phyloP scores from a whole-genome alignment of 2,329 filamentous ascomycete genomes.

The Hyphodiscus sp. region DNA sequence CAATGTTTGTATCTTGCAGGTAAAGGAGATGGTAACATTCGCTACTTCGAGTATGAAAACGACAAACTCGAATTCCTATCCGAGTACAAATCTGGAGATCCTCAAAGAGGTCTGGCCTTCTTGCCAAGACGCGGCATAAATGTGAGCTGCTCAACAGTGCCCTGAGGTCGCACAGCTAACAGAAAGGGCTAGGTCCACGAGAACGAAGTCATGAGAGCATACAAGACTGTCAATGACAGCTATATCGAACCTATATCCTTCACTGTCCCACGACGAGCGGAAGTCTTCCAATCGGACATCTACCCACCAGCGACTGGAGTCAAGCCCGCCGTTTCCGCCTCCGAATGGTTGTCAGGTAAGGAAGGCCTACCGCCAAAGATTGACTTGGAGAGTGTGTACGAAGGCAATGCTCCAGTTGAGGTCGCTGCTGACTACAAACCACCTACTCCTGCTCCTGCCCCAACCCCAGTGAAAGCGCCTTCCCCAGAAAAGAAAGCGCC shows the following conservation, averaged over 20 bases:
- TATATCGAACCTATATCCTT: conserved; percentile 98
- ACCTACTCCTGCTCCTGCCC: conserved; percentile 37
- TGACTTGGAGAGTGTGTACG: conserved; percentile 86
- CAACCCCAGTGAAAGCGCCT: conserved; percentile 37
- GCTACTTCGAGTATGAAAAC: conserved; percentile 97
- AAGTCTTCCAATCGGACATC: conserved; percentile 95
- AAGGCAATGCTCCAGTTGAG: conserved; percentile 74
- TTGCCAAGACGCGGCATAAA: conserved; percentile 93
- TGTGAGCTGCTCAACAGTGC: conserved; percentile 38
- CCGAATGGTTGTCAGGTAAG: conserved; percentile 85
- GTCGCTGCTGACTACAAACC: conserved; percentile 64
- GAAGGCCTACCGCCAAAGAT: conserved; percentile 82
- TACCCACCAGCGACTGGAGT: conserved; percentile 78
- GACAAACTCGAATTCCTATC: conserved; percentile 98
- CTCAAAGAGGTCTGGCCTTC: conserved; percentile 91
- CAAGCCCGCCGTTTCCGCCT: conserved; percentile 71
- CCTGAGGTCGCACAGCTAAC: conserved; percentile 11
- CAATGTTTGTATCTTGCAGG: conserved; percentile 94
- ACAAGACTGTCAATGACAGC: conserved; percentile 91
- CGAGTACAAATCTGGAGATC: conserved; percentile 94
- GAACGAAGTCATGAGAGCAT: conserved; percentile 91
- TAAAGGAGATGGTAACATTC: conserved; percentile 99
- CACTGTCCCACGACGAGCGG: conserved; percentile 86
- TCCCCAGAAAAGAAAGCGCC: conserved; percentile 40
- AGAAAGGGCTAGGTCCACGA: conserved; percentile 63